A percentile compares a stretch with the other conserved stretches of the same genome.
phyloP scores from a whole-genome alignment of 371 early-diverging fungal species.

The Haplosporangium sp. region DNA sequence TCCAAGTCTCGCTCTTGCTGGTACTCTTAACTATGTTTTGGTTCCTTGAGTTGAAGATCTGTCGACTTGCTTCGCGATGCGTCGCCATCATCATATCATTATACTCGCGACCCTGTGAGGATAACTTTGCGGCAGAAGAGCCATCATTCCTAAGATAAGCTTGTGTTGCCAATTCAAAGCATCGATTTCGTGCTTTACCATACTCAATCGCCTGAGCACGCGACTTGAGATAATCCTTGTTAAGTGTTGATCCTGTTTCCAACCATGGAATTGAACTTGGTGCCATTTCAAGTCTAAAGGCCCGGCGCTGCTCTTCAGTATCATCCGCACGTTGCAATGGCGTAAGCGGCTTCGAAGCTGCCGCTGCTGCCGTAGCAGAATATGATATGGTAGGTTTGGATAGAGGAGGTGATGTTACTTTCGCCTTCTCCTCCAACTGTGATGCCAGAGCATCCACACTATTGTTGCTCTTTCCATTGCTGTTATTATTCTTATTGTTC shows the following conservation, averaged over 20 bases:
- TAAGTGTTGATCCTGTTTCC: slow-evolving; percentile 64
- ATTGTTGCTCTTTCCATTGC: neutral
- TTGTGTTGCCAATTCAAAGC: slow-evolving; percentile 67
- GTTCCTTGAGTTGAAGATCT: slow-evolving; percentile 66
- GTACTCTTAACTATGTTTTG: slow-evolving; percentile 54
- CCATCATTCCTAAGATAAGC: slow-evolving; percentile 69
- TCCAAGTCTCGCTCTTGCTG: slow-evolving; percentile 56
- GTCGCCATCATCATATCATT: slow-evolving; percentile 70
- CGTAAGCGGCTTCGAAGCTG: slow-evolving; percentile 45
- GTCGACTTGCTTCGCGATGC: slow-evolving; percentile 67
- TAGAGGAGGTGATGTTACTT: slow-evolving; percentile 32
- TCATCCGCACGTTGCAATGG: slow-evolving; percentile 26
- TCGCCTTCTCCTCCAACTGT: slow-evolving; percentile 31
- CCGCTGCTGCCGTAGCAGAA: slow-evolving; percentile 49
- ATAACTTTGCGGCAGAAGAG: slow-evolving; percentile 64
- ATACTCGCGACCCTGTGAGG: slow-evolving; percentile 67
- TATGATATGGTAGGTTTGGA: slow-evolving; percentile 37
- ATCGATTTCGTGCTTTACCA: slow-evolving; percentile 67
- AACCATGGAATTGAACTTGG: slow-evolving; percentile 69
- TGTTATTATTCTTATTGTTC: slow-evolving; percentile 4
- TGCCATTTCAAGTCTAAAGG: slow-evolving; percentile 32
- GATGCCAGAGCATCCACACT: slow-evolving; percentile 22
- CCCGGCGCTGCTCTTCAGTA: slow-evolving; percentile 26
- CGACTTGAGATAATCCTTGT: slow-evolving; percentile 61
- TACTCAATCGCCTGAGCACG: slow-evolving; percentile 68